Base-by-base conservation (phyloP, 495 filamentous ascomycete genomes). In the Chaetomium fimeti region DNA sequence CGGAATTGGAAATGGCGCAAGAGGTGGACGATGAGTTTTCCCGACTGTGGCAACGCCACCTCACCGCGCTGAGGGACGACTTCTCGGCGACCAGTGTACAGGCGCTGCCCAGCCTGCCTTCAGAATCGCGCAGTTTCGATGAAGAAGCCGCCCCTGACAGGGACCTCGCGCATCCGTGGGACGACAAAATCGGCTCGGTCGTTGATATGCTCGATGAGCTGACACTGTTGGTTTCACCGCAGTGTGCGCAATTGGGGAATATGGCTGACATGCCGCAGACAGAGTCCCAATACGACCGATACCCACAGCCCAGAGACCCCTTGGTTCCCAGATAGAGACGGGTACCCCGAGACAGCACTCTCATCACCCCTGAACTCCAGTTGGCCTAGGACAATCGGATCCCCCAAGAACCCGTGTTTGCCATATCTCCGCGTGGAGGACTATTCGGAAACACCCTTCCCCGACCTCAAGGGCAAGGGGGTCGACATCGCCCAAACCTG, bases 171-270 rank as follows among this genome's bases (percentile, higher is more conserved):
- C 28, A 51, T 28, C 18, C 22, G 4, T 72, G 70, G 70, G 64
- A 71, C 45, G 68, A 69, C 16, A 58, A 61, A 28, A 66, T 69
- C 29, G 58, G 68, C 24, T 69, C 66, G 40, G 64, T 72, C 9
- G 65, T 72, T 6, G 70, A 68, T 42, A 60, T 68, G n/a, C 42
- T 74, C 2, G 67, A 68, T 5, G 68, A 71, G 13, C 22, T 45
- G 12, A 20, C 55, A 42, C 24, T 72, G 38, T 57, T 51, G 29
- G 47, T 66, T 55, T 36, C 8, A 36, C 58, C 25, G 36, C 49
- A 32, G 0, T 40, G 1, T 11, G 0, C 2, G 8, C 32, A 42
- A 7, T 9, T 5, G 8, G 3, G 16, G 47, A 27, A 27, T n/a
- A 57, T 12, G 3, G 12, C 29, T 61, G 32, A 38, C 47, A 25